Percentiles rank a stretch among this genome's conserved stretches.
phyloP scores from a whole-genome alignment of 1,139 yeast genomes.

The Pichia sp. region DNA sequence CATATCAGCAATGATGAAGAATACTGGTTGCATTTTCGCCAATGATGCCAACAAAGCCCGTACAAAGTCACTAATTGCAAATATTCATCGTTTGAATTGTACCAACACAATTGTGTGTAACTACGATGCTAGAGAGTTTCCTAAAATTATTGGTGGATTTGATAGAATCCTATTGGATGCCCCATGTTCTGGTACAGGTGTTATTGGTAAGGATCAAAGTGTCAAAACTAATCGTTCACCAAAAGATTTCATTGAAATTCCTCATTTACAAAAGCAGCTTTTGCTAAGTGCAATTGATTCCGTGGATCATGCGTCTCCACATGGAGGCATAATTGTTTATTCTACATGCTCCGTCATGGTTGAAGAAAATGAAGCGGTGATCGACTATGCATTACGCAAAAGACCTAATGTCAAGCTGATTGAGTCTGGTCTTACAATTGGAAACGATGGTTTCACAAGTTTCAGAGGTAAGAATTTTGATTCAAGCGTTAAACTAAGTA shows the following conservation, averaged over 20 bases:
- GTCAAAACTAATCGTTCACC: conserved; percentile 93
- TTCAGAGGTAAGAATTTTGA: conserved; percentile 91
- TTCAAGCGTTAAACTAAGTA: conserved; percentile 69
- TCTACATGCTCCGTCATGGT: conserved; percentile 98
- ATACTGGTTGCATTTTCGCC: conserved; percentile 96
- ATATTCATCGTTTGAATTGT: conserved; percentile 95
- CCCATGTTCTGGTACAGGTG: conserved; percentile 99
- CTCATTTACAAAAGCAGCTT: conserved; percentile 93
- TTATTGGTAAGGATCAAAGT: conserved; percentile 93
- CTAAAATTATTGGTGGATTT: conserved; percentile 96
- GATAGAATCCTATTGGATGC: conserved; percentile 95
- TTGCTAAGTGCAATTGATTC: conserved; percentile 94
- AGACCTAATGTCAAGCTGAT: conserved; percentile 95
- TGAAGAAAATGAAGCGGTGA: conserved; percentile 97
- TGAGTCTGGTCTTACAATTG: conserved; percentile 89
- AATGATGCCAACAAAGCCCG: conserved; percentile 96
- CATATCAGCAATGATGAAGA: conserved; percentile 94
- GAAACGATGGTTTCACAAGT: conserved; percentile 92
- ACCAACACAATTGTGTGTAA: conserved; percentile 95
- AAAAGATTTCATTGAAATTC: conserved; percentile 93
- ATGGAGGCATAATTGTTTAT: conserved; percentile 94
- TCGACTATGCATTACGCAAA: conserved; percentile 94
- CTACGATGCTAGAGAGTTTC: conserved; percentile 97
- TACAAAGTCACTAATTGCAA: conserved; percentile 93
- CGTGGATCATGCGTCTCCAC: conserved; percentile 84